These are phyloP conservation scores for Neurospora africana DNA, from an alignment of 495 filamentous ascomycete genomes.

Conservation along the genomic window DNA sequence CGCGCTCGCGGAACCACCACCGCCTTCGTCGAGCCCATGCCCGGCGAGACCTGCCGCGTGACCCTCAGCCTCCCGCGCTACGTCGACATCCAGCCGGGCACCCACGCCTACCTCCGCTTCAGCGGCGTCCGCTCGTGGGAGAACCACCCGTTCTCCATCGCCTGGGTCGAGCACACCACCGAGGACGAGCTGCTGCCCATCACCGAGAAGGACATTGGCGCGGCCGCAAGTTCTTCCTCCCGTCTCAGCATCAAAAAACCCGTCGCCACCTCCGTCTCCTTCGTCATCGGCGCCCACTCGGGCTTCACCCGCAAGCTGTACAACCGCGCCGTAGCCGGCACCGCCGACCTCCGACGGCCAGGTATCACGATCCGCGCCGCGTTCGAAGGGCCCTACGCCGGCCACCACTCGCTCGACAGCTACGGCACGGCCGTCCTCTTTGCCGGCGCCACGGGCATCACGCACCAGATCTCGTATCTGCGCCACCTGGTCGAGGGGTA, in stretches of 20 bases:
- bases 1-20: slow-evolving; percentile 47
- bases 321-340: slow-evolving; percentile 28
- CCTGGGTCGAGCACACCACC: slow-evolving; percentile 54
- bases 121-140: slow-evolving; percentile 66
- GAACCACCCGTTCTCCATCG: slow-evolving; percentile 88
- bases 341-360: not conserved
- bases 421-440: slow-evolving; percentile 88
- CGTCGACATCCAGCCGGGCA: slow-evolving; percentile 70
- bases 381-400: slow-evolving; percentile 83
- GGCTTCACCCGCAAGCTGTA: slow-evolving; percentile 82
- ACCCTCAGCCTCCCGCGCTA: slow-evolving; percentile 69
- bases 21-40: slow-evolving; percentile 64
- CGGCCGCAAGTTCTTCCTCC: not conserved
- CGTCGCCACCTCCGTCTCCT: slow-evolving; percentile 34
- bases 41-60: slow-evolving; percentile 72
- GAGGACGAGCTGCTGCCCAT: slow-evolving; percentile 17
- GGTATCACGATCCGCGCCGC: slow-evolving; percentile 32
- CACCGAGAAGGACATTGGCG: slow-evolving; percentile 18
- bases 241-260: slow-evolving; percentile 10
- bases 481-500: slow-evolving; percentile 67
- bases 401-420: slow-evolving; percentile 69
- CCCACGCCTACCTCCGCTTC: slow-evolving; percentile 83
- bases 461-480: slow-evolving; percentile 84
- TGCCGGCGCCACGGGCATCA: slow-evolving; percentile 88
- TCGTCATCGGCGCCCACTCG: slow-evolving; percentile 74